Evolutionary conservation across 1,139 yeast genomes (phyloP).

Genomic region (Saccharomyces hybrid): DNA sequence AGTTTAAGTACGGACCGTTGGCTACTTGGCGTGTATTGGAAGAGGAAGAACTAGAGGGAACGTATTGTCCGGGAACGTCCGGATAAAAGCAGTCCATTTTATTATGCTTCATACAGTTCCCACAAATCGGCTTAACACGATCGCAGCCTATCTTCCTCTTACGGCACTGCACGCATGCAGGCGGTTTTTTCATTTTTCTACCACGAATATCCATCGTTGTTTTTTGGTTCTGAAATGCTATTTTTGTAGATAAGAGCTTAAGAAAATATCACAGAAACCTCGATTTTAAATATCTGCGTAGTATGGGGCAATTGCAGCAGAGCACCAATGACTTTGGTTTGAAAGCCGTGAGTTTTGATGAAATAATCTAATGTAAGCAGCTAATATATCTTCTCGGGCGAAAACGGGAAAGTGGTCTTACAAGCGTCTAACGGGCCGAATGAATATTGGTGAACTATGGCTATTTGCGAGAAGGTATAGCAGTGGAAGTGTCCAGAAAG

Average conservation of each 20-base stretch:
- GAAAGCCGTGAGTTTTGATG: neutral
- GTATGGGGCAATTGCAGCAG: neutral
- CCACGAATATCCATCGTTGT: slow-evolving; percentile 22
- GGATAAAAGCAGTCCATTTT: slow-evolving; percentile 27
- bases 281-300: neutral
- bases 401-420: slow-evolving; percentile 1
- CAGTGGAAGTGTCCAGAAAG: neutral
- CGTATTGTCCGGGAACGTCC: slow-evolving; percentile 15
- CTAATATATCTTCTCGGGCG: slow-evolving; percentile 1
- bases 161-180: slow-evolving; percentile 43
- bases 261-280: neutral
- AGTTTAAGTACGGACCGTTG: slow-evolving; percentile 3
- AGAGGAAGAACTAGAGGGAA: slow-evolving; percentile 4
- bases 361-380: neutral
- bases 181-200: slow-evolving; percentile 27
- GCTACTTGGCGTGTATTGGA: neutral
- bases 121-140: slow-evolving; percentile 48
- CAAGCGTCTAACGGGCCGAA: slow-evolving; percentile 1
- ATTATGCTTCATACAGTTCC: slow-evolving; percentile 42
- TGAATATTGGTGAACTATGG: neutral
- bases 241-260: neutral
- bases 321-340: neutral
- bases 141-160: slow-evolving; percentile 51
- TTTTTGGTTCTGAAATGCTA: neutral
- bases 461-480: neutral